Conservation (phyloP, 225 moss, liverwort and hornwort species). For the Marchantia polymorpha region DNA sequence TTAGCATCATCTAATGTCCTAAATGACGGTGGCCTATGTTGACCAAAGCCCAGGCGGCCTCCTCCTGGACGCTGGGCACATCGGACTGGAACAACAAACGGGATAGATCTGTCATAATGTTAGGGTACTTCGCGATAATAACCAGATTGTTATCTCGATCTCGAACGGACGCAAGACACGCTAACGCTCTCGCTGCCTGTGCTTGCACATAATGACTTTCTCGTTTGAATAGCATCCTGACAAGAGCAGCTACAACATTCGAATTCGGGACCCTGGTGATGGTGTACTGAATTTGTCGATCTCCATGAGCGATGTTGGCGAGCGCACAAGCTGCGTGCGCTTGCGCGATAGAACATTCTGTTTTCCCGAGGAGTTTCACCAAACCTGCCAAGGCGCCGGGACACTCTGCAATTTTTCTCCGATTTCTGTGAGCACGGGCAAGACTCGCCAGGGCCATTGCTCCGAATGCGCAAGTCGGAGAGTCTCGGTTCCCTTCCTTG, state of each 20-base stretch:
- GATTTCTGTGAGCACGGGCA: neutral
- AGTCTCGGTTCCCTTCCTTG: neutral
- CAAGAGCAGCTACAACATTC: constrained; percentile 1
- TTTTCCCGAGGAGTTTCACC: neutral
- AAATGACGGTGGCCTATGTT: constrained; percentile 7
- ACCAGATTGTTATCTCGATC: constrained; percentile 15
- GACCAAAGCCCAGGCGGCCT: constrained; percentile 17
- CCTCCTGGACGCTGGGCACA: constrained; percentile 7
- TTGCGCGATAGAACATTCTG: neutral
- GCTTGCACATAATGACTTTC: constrained; percentile 1
- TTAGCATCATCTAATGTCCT: neutral
- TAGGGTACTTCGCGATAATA: neutral
- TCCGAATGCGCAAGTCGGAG: neutral
- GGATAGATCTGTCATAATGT: constrained; percentile 13
- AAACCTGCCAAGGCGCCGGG: constrained; percentile 1
- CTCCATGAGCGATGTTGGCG: constrained; percentile 5
- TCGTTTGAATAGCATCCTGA: neutral
- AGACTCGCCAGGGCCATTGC: constrained; percentile 4
- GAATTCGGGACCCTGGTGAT: constrained; percentile 6
- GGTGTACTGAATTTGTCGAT: constrained; percentile 1
- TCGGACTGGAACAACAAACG: constrained; percentile 14
- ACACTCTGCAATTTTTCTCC: constrained; percentile 3
- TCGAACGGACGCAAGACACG: constrained; percentile 7
- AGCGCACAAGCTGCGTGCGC: constrained; percentile 10
- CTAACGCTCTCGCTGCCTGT: constrained; percentile 12